Evolutionary conservation across 306 rosid genomes (phyloP), one percentile per base, ranked within the genome.

Genomic region (Prunus mume): DNA sequence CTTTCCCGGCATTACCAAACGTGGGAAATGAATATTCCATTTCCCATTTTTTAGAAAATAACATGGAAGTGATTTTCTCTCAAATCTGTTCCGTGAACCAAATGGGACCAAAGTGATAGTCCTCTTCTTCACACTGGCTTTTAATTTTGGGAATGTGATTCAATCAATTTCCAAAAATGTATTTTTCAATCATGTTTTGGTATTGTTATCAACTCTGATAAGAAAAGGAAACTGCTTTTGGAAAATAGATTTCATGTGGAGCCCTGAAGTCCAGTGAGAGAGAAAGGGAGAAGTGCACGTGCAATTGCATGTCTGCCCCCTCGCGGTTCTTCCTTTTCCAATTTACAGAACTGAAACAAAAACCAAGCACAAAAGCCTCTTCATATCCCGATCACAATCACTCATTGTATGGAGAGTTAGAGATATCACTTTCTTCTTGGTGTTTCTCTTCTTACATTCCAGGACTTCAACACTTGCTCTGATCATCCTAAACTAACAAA

Each of bases 241-340:
- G 43, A 7, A 38, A 38, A 49, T 49, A 13, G 54, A 49, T 55
- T 58, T 58, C 18, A 58, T 12, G 64, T 0, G 2, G 30, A 81
- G 76, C 19, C 84, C 38, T 84, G 67, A 76, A 79, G 84, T 49
- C 81, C 81, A 73, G 81, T 71, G 83, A 69, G 80, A 38, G 20
- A 75, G 24, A 20, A 57, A 10, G 50, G 28, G 50, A n/a, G 69
- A 83, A 71, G 60, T 61, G 91, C 87, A 91, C 90, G 90, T 91
- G 93, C 86, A 41, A 30, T 66, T 84, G 86, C 89, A 88, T 84
- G 83, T 78, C 83, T 73, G 45, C 62, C 54, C 65, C 74, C 70
- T 68, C 79, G 70, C 63, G 49, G 17, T 56, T 78, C 24, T 52
- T 38, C 19, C 62, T 58, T 75, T 74, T 3, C 74, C 41, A 25